Conservation (phyloP, 169 alveolate species). For the Plasmodium sp. region DNA sequence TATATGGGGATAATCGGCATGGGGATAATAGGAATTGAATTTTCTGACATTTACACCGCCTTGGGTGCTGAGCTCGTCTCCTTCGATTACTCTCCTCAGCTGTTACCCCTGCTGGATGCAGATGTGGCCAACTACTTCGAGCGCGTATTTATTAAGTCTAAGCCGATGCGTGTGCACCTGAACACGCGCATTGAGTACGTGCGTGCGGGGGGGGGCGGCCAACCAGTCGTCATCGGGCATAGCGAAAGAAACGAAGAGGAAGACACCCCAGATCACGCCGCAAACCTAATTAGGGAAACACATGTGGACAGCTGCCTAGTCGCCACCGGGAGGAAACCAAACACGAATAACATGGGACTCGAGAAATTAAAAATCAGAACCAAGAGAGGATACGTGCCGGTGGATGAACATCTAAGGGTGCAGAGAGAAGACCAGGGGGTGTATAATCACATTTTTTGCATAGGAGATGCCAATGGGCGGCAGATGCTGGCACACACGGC, state of each 20-base stretch:
- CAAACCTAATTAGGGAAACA: constrained; percentile 5
- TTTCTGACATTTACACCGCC: constrained; percentile 80
- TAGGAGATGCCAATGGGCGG: constrained; percentile 81
- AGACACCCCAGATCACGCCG: background rate
- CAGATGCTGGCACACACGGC: constrained; percentile 83
- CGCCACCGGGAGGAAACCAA: constrained; percentile 87
- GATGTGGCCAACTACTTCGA: constrained; percentile 77
- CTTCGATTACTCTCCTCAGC: constrained; percentile 74
- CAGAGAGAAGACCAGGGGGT: constrained; percentile 33
- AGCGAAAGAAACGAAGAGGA: background rate
- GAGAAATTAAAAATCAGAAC: constrained; percentile 53
- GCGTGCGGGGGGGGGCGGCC: background rate
- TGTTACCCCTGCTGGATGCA: constrained; percentile 75
- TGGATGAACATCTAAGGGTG: constrained; percentile 77
- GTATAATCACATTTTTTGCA: constrained; percentile 74
- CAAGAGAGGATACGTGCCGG: constrained; percentile 76
- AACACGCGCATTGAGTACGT: constrained; percentile 4
- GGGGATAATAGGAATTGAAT: constrained; percentile 81
- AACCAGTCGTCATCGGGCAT: constrained; percentile 66
- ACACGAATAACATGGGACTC: constrained; percentile 76
- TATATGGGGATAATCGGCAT: constrained; percentile 76
- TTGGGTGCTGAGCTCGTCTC: constrained; percentile 76
- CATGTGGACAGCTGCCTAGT: constrained; percentile 82
- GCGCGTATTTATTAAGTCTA: constrained; percentile 24
- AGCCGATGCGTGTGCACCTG: constrained; percentile 60